These are phyloP conservation scores for Zoysia matrella DNA, from an alignment of 202 grass and related monocot genomes.

Conservation along the genomic window DNA sequence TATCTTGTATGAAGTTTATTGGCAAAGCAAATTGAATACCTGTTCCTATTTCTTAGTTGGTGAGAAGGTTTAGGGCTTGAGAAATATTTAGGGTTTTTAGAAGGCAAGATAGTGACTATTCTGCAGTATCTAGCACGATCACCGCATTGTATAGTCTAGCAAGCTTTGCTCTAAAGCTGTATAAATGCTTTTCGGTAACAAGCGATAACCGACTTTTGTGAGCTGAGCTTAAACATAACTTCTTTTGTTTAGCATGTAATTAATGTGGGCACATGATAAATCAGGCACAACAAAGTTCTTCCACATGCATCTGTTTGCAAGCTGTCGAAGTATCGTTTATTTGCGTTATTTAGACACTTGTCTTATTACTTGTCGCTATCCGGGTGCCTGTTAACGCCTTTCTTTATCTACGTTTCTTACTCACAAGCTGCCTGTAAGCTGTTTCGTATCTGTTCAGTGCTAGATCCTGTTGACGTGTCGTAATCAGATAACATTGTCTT, in stretches of 20 bases:
- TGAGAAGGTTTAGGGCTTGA: conserved; percentile 12
- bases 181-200: conserved; percentile 17
- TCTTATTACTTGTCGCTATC: conserved; percentile 17
- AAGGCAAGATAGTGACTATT: background rate
- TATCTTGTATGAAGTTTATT: conserved; percentile 13
- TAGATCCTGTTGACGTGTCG: conserved; percentile 26
- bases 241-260: conserved; percentile 20
- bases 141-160: background rate
- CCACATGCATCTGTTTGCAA: conserved; percentile 33
- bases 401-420: conserved; percentile 1
- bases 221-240: background rate
- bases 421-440: conserved; percentile 23
- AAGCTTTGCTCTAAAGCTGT: background rate
- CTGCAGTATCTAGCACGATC: background rate
- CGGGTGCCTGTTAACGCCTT: background rate
- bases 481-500: conserved; percentile 5
- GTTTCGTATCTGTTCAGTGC: conserved; percentile 32
- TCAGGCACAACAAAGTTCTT: conserved; percentile 17
- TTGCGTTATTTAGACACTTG: background rate
- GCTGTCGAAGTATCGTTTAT: conserved; percentile 19
- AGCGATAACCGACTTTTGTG: background rate
- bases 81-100: background rate
- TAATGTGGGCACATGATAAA: conserved; percentile 39
- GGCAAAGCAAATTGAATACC: background rate
- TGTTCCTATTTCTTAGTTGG: background rate